These are phyloP conservation scores for Starmerella geochares DNA, from an alignment of 805 yeast genomes.

Conservation along the genomic window DNA sequence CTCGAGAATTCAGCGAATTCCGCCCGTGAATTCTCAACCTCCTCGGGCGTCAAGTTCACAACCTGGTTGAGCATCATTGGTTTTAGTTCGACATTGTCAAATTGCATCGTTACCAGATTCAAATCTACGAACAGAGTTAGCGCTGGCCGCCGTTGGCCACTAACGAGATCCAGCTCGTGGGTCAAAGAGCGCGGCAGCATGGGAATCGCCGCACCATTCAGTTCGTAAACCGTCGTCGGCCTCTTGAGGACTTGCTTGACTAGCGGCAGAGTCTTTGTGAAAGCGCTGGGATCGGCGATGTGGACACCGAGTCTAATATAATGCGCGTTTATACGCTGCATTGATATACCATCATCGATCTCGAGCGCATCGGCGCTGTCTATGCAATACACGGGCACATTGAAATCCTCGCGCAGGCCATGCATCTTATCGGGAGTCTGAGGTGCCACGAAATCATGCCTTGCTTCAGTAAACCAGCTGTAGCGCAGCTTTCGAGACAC, in stretches of 20 bases:
- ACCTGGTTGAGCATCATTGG: conserved; percentile 6
- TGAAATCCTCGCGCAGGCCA: conserved; percentile 8
- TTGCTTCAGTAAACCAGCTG: conserved; percentile 9
- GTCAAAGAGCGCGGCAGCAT: conserved; percentile 14
- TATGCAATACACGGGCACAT: conserved; percentile 53
- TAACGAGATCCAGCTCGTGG: neutral
- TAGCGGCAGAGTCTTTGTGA: conserved; percentile 33
- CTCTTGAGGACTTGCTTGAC: conserved; percentile 29
- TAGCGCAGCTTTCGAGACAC: conserved; percentile 3
- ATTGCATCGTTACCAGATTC: conserved; percentile 1
- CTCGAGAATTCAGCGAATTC: conserved; percentile 27
- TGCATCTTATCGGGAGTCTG: conserved; percentile 6
- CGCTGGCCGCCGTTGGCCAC: conserved; percentile 6
- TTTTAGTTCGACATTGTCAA: conserved; percentile 4
- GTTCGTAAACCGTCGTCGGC: conserved; percentile 11
- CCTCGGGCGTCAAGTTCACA: neutral
- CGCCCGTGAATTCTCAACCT: neutral
- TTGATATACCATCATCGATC: conserved; percentile 84
- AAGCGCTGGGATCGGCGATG: conserved; percentile 81
- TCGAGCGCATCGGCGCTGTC: conserved; percentile 75
- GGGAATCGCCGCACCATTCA: neutral
- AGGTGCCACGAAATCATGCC: neutral
- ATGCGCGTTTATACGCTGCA: neutral
- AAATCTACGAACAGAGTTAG: conserved; percentile 14
- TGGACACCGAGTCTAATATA: conserved; percentile 47